phyloP scores from a whole-genome alignment of 331 rosid species.

The Stylosanthes scabra region DNA sequence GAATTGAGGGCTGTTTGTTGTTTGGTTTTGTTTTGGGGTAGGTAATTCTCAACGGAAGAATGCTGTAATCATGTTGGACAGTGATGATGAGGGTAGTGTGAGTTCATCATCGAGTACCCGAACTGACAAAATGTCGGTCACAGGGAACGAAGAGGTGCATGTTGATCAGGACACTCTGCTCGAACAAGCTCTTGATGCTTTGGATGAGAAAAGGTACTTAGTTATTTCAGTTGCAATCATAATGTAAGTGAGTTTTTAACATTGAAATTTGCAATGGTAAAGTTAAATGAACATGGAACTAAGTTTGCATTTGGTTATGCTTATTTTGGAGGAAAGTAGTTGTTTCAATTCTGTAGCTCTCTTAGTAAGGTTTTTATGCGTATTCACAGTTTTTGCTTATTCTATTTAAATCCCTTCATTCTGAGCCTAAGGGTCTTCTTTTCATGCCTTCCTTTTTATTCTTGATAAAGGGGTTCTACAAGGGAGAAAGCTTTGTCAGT shows the following conservation, averaged over 20 bases:
- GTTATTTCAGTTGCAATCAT: neutral
- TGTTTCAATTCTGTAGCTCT: neutral
- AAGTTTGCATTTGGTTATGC: neutral
- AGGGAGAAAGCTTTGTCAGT: conserved; percentile 71
- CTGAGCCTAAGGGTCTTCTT: neutral
- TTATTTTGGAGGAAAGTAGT: neutral
- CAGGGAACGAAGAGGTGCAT: conserved; percentile 66
- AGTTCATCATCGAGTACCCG: conserved; percentile 77
- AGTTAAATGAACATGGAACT: neutral
- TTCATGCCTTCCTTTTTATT: conserved; percentile 11
- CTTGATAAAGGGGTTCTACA: conserved; percentile 69
- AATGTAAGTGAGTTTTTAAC: no score
- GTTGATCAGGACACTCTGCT: conserved; percentile 69
- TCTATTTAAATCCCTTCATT: neutral
- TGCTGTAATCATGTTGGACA: conserved; percentile 58
- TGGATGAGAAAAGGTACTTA: conserved; percentile 53
- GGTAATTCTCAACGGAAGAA: conserved; percentile 83
- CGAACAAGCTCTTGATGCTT: conserved; percentile 82
- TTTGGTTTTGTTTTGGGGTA: conserved; percentile 26
- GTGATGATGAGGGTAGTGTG: conserved; percentile 84
- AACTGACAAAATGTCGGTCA: conserved; percentile 64
- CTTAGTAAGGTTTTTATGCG: neutral
- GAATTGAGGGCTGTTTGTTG: conserved; percentile 3
- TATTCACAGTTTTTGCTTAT: neutral
- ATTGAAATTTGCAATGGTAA: neutral